A percentile compares a stretch with the other conserved stretches of the same genome.
These are phyloP conservation scores for Nitzschia sp. DNA, from an alignment of 108 stramenopile genomes.

Conservation along the genomic window DNA sequence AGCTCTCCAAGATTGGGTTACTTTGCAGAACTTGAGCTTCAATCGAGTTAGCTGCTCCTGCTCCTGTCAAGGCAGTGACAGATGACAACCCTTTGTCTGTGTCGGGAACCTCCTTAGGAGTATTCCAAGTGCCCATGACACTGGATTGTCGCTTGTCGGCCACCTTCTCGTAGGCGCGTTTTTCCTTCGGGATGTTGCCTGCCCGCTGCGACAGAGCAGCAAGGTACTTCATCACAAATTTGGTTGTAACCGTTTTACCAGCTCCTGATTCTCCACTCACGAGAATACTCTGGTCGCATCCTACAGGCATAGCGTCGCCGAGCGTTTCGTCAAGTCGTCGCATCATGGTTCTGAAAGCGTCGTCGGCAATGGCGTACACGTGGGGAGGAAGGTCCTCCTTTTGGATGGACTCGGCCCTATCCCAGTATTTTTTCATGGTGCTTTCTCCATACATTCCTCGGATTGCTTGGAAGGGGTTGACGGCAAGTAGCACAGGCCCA, in stretches of 20 bases:
- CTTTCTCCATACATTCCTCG: slow-evolving; percentile 58
- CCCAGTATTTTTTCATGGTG: slow-evolving; percentile 77
- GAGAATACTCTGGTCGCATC: slow-evolving; percentile 67
- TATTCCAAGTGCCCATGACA: slow-evolving; percentile 9
- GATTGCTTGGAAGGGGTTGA: slow-evolving; percentile 92
- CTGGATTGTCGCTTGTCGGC: slow-evolving; percentile 22
- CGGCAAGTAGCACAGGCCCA: slow-evolving; percentile 91
- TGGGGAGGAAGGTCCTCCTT: slow-evolving; percentile 81
- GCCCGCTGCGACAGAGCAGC: slow-evolving; percentile 78
- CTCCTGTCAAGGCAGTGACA: slow-evolving; percentile 25
- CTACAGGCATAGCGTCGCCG: slow-evolving; percentile 30
- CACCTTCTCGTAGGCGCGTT: slow-evolving; percentile 44
- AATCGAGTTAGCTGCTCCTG: slow-evolving; percentile 43
- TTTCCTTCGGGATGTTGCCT: slow-evolving; percentile 34
- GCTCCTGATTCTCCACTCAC: slow-evolving; percentile 93
- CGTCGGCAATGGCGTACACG: slow-evolving; percentile 92
- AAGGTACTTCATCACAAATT: slow-evolving; percentile 95
- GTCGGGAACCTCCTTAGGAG: slow-evolving; percentile 1
- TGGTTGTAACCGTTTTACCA: slow-evolving; percentile 98
- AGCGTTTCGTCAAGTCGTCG: slow-evolving; percentile 44
- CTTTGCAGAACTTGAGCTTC: slow-evolving; percentile 89
- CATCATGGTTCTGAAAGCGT: slow-evolving; percentile 92
- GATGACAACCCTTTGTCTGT: slow-evolving; percentile 26
- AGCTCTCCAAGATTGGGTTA: slow-evolving; percentile 96
- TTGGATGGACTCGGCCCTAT: slow-evolving; percentile 35